Conservation (phyloP, 1,284 basidiomycete species). For the Sporisorium reilianum region DNA sequence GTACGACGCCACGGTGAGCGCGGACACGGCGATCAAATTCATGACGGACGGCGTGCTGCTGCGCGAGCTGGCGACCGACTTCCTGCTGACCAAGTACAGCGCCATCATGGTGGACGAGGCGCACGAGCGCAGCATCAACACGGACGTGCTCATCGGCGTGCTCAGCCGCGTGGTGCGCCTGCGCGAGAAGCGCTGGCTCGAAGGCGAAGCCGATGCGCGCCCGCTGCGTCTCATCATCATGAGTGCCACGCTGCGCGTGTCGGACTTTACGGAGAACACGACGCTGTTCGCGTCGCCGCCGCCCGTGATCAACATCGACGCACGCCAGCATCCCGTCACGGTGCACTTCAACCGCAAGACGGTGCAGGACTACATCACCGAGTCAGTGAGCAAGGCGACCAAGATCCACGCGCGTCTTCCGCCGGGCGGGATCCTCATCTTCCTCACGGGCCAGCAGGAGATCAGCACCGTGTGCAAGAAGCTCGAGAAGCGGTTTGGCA, state of each 20-base stretch:
- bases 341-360: conserved; percentile 93
- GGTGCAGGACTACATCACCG: conserved; percentile 85
- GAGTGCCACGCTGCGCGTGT: conserved; percentile 95
- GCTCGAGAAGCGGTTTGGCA: conserved; percentile 82
- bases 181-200: conserved; percentile 73
- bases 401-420: conserved; percentile 82
- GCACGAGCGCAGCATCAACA: conserved; percentile 97
- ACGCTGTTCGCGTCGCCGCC: conserved; percentile 85
- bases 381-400: conserved; percentile 88
- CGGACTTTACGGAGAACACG: conserved; percentile 90
- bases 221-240: conserved; percentile 95
- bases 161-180: conserved; percentile 90
- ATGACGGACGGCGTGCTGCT: conserved; percentile 99
- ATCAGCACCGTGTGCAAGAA: conserved; percentile 77
- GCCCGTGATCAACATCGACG: conserved; percentile 88
- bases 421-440: conserved; percentile 79
- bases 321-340: conserved; percentile 94
- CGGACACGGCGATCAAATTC: conserved; percentile 94
- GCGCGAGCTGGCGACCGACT: conserved; percentile 90
- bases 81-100: conserved; percentile 88
- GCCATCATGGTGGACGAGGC: conserved; percentile 93
- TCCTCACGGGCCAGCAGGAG: conserved; percentile 83
- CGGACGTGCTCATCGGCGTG: conserved; percentile 95
- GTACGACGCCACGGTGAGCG: conserved; percentile 91
- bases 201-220: conserved; percentile 70